These are phyloP conservation scores for Paraleonurus japonicus DNA, from an alignment of 257 asterid genomes.

Conservation along the genomic window DNA sequence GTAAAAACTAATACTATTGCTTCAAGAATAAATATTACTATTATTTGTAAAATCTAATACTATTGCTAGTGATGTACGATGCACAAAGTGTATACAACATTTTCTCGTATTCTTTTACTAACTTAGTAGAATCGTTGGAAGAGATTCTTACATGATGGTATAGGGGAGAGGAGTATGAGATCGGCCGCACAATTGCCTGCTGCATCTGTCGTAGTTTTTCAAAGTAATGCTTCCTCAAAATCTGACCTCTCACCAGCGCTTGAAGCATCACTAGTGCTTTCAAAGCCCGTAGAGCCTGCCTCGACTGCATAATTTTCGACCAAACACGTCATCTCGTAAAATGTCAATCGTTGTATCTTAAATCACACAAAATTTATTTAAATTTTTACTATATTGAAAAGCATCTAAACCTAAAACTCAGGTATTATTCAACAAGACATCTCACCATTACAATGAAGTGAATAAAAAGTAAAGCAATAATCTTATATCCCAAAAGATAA, in stretches of 20 bases:
- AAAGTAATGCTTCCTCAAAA: slow-evolving; percentile 52
- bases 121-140: background rate
- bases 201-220: slow-evolving; percentile 37
- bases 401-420: background rate
- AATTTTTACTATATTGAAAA: background rate
- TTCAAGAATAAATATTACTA: no score
- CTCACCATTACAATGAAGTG: slow-evolving; percentile 31
- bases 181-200: slow-evolving; percentile 48
- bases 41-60: no score
- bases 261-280: slow-evolving; percentile 76
- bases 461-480: slow-evolving; percentile 29
- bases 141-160: slow-evolving; percentile 40
- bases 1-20: no score
- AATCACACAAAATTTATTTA: background rate
- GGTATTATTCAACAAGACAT: slow-evolving; percentile 31
- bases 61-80: no score
- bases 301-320: slow-evolving; percentile 38
- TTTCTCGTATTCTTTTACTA: no score
- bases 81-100: no score
- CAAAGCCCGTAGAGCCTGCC: slow-evolving; percentile 75
- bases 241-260: slow-evolving; percentile 70
- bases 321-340: background rate
- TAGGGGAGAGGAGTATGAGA: slow-evolving; percentile 40
- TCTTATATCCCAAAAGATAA: slow-evolving; percentile 15
- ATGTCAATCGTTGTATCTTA: background rate